These are phyloP conservation scores for Aspergillus clavatus DNA, from an alignment of 2,329 filamentous ascomycete genomes.

Conservation along the genomic window DNA sequence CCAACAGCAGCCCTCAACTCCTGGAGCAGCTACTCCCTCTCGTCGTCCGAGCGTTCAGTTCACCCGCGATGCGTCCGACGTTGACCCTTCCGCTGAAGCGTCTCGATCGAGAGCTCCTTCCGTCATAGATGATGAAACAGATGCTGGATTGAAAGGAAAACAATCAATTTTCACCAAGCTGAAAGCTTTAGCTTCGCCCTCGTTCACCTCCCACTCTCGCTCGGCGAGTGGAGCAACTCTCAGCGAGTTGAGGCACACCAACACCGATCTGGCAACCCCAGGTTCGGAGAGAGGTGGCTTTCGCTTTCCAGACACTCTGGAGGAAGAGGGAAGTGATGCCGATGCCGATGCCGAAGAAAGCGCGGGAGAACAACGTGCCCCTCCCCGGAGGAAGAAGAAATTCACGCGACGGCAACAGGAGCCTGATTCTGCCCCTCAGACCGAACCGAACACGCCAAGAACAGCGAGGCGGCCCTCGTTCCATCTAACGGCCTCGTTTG, in stretches of 20 bases:
- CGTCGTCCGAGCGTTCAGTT: slow-evolving; percentile 72
- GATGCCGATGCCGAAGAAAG: slow-evolving; percentile 83
- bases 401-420: slow-evolving; percentile 48
- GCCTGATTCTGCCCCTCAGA: slow-evolving; percentile 48
- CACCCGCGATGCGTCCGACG: slow-evolving; percentile 51
- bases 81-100: slow-evolving; percentile 45
- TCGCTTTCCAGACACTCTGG: slow-evolving; percentile 51
- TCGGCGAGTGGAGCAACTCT: slow-evolving; percentile 46
- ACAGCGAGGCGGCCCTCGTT: slow-evolving; percentile 37
- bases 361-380: slow-evolving; percentile 63
- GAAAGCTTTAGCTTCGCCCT: slow-evolving; percentile 60
- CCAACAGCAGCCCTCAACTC: slow-evolving; percentile 18
- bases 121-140: slow-evolving; percentile 58
- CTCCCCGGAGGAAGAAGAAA: slow-evolving; percentile 55
- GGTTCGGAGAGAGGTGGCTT: slow-evolving; percentile 47
- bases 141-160: slow-evolving; percentile 53
- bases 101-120: slow-evolving; percentile 60
- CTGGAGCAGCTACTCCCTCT: slow-evolving; percentile 34
- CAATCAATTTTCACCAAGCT: slow-evolving; percentile 73
- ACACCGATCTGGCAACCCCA: slow-evolving; percentile 41
- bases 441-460: slow-evolving; percentile 64
- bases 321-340: slow-evolving; percentile 62
- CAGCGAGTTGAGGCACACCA: slow-evolving; percentile 36
- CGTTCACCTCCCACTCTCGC: slow-evolving; percentile 47
- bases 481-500: slow-evolving; percentile 44